Percentiles rank a stretch among this genome's conserved stretches.
Evolutionary conservation across 495 filamentous ascomycete species (phyloP).

Genomic region (Penicillium canariense): DNA sequence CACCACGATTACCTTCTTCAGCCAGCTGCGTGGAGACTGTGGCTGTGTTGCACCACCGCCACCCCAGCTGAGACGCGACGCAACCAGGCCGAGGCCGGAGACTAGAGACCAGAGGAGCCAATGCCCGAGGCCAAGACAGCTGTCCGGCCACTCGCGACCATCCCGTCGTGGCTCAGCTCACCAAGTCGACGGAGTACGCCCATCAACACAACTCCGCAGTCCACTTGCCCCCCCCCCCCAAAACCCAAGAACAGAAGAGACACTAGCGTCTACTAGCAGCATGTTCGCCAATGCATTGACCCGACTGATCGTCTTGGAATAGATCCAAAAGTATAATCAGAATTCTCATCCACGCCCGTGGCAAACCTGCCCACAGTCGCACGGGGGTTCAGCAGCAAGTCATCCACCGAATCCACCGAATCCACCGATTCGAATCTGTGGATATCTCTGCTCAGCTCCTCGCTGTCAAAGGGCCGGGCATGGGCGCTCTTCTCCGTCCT

Average conservation of each 20-base stretch:
- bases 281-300: conserved; percentile 13
- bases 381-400: no score
- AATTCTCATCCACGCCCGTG: conserved; percentile 2
- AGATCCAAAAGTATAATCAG: conserved; percentile 7
- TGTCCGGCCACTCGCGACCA: conserved; percentile 12
- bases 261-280: neutral
- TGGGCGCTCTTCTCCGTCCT: neutral
- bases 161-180: conserved; percentile 15
- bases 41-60: conserved; percentile 21
- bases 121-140: no score
- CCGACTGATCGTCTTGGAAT: conserved; percentile 19
- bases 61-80: conserved; percentile 10
- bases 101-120: no score
- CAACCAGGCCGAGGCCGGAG: conserved; percentile 6
- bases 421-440: conserved; percentile 6
- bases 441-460: conserved; percentile 10
- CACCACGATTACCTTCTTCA: conserved; percentile 16
- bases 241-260: neutral
- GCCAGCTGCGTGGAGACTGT: conserved; percentile 13
- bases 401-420: conserved; percentile 5
- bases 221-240: no score
- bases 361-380: conserved; percentile 13
- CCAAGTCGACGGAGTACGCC: neutral
- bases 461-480: neutral
- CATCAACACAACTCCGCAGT: neutral